phyloP scores from a whole-genome alignment of 495 filamentous ascomycete species.

The Podospora comata region DNA sequence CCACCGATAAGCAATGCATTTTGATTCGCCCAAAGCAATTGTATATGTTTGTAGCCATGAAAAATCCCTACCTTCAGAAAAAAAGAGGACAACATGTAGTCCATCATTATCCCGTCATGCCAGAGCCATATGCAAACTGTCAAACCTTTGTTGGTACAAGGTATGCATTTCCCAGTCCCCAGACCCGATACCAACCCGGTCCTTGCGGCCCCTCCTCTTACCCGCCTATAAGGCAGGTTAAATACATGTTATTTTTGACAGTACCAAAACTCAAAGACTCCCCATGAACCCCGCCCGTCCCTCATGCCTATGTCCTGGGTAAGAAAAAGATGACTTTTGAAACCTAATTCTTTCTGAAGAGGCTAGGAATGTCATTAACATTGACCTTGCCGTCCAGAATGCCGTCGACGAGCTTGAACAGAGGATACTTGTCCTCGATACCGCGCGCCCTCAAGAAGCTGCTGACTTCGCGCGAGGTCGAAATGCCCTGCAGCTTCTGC shows the following conservation, averaged over 20 bases:
- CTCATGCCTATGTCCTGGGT: not conserved
- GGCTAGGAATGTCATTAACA: constrained; percentile 59
- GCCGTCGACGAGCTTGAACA: constrained; percentile 80
- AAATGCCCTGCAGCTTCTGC: constrained; percentile 93
- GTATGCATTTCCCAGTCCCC: not conserved
- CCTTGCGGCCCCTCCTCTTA: not conserved
- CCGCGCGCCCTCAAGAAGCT: constrained; percentile 75
- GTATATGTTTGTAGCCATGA: not conserved
- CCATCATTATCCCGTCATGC: constrained; percentile 10
- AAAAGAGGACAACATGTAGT: not conserved
- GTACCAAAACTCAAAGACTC: not conserved
- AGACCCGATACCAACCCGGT: not conserved
- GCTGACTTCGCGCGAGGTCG: constrained; percentile 87
- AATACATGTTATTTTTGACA: not conserved
- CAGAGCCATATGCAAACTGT: not conserved
- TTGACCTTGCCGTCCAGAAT: constrained; percentile 58
- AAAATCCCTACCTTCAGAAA: not conserved
- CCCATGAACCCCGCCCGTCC: not conserved
- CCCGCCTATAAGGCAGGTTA: not conserved
- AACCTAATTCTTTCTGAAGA: constrained; percentile 43
- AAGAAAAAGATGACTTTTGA: not conserved
- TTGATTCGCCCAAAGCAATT: not conserved
- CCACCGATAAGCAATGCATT: not conserved
- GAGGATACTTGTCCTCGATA: constrained; percentile 77
- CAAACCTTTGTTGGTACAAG: not conserved